Evolutionary conservation across 805 yeast species (phyloP), one percentile per base, ranked within the genome.

Genomic region (Lipomyces chichibuensis): DNA sequence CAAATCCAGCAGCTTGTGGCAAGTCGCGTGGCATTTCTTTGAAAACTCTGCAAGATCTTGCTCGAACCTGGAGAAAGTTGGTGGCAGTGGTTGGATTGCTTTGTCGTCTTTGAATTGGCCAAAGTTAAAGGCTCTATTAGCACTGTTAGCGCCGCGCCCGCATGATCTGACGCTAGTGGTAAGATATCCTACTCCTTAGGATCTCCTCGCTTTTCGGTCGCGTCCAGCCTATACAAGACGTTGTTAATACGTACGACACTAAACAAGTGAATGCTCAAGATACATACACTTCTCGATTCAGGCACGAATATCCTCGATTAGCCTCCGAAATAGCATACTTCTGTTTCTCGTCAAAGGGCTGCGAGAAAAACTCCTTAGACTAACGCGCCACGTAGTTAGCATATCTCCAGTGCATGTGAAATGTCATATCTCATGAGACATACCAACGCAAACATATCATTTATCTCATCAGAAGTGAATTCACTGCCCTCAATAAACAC

Each of bases 401-500:
- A 57, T 32, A 8, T 20, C 49, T 43, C 20, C 20, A 4, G 25
- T 43, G 49, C 32, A 49, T 32, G 11, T 11, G 39, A 11, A 11
- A 11, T 37, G 17, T 37, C 17, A 17, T 8, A 43, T 17, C 8
- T 17, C 49, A 52, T 2, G 7, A 14, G 25, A 43, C 72, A 8
- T 23, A 69, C 71, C 39, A 85, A 65, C n/a, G 74, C 76, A 69
- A 88, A 87, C 56, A 84, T 74, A 1, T 75, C 75, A 54, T 83
- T 82, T 13, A 88, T 87, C 65, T 88, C 90, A 7, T 78, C 75
- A 66, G 82, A 83, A 0, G 84, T 76, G 73, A 88, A 86, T n/a
- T 82, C 87, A 70, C 87, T 89, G 6, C 92, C 92, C 71, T 87
- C 89, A 4, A 88, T 80, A 65, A 87, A 87, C 17, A 88, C 77